Evolutionary conservation across 2,329 filamentous ascomycete genomes (phyloP), one percentile per base, ranked within the genome.

Genomic region (Cladosporium sp.): DNA sequence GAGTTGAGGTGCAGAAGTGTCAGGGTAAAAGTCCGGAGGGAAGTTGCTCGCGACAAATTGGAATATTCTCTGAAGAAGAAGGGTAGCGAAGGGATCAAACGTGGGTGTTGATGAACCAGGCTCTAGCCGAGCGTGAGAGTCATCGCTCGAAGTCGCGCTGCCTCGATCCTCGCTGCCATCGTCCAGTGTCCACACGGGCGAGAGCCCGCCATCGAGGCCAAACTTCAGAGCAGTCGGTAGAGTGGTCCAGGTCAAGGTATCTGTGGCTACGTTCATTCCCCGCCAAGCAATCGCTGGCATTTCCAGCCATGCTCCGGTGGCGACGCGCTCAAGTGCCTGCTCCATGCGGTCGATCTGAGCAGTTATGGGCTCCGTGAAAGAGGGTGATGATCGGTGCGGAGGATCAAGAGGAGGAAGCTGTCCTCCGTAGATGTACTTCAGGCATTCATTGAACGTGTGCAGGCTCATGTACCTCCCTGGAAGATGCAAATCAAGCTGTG

Each of bases 151-250:
- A 14, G 68, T 64, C 39, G 63, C 66, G 80, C 81, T 60, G 74
- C 70, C 9, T 72, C 64, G 57, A 54, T 69, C 68, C 37, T 70
- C 69, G 56, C 62, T 67, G 51, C 65, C 67, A 55, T 68, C 66
- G 20, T 70, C 65, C 51, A 66, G 60, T 19, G 60, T 68, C 73
- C 74, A 77, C 39, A 71, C 67, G 11, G 66, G 61, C 58, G 73
- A 69, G 22, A 80, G 67, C 14, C 77, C 75, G 42, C 76, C 77
- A 28, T 78, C 74, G 17, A 88, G 70, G 1, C 79, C 80, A 68
- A 87, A 88, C n/a, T 80, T 80, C 12, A 90, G 70, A 1, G 79
- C 83, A 17, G 76, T 77, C 64, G 88, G 84, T 14, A 89, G 64
- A 0, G 83, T 88, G 55, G 84, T 77, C 86, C 86, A 89, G 60